phyloP scores from a whole-genome alignment of 257 asterid species.

The Linderniella brevidens region DNA sequence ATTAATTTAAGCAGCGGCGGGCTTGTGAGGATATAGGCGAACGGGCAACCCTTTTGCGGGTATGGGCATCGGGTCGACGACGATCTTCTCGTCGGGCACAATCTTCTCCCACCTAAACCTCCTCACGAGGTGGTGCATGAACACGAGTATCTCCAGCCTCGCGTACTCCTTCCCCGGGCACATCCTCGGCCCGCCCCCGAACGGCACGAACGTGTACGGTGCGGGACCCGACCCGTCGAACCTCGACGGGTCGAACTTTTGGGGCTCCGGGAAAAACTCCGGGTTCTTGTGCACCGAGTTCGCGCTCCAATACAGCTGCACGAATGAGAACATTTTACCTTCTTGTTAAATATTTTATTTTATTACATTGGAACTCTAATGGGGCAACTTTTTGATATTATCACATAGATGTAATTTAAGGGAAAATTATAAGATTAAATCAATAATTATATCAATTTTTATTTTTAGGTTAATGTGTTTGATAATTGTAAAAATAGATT shows the following conservation, averaged over 20 bases:
- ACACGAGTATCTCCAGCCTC: constrained; percentile 34
- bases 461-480: no score
- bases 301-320: constrained; percentile 43
- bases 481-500: no score
- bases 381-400: no score
- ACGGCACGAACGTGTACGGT: constrained; percentile 45
- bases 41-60: constrained; percentile 44
- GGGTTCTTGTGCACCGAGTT: constrained; percentile 33
- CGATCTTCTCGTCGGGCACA: constrained; percentile 29
- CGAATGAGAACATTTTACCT: no score
- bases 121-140: constrained; percentile 36
- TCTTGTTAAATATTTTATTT: no score
- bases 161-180: constrained; percentile 50
- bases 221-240: constrained; percentile 42
- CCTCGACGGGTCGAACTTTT: constrained; percentile 38
- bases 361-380: no score
- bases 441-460: no score
- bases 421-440: no score
- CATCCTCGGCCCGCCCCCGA: constrained; percentile 54
- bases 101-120: constrained; percentile 34
- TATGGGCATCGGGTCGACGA: constrained; percentile 35
- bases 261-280: constrained; percentile 25
- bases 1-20: no score
- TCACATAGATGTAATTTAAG: no score
- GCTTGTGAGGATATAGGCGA: constrained; percentile 25